Base-by-base conservation (phyloP, 1,284 basidiomycete species). In the Chiua sp. region DNA sequence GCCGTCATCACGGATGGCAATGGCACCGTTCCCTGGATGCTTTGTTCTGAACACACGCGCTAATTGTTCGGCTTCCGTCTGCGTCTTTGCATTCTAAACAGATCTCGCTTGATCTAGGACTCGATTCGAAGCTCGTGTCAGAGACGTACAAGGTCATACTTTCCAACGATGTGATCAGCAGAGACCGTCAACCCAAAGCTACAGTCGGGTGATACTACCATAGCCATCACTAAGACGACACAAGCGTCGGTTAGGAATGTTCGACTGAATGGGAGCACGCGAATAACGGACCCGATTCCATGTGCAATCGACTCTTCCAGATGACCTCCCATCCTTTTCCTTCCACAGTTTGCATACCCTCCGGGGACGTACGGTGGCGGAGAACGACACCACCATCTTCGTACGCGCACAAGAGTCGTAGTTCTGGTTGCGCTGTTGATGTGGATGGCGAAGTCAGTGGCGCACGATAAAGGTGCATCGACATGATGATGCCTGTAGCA, bases 331-430 rank as follows among this genome's bases (percentile, higher is more conserved):
- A 96, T 3, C 87, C 90, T 28, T 80, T 74, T 12, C 91, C 89
- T 70, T 91, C 86, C 3, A 93, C 77, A 0, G 90, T 90, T n/a
- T 56, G 76, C 74, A 20, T 76, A 72, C 4, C 70, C 63, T 47
- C 78, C 64, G 47, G 74, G 68, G 65, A 39, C 7, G 58, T 73
- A 13, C 86, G 87, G 44, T 78, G 79, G 65, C 88, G 87, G 37
- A 93, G 74, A 42, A 83, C 82, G 22, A 96, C 87, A 15, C 83
- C 80, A 2, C 95, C 95, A 63, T 90, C 90, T 77, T 98, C 95
- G 69, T 92, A 96, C 2, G 86, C 91, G 33, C 85, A 83, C 0
- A 94, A 72, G 0, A 95, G 72, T 8, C 82, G 80, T 13, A 93
- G 75, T 28, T 82, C 76, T 12, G 65, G 70, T 5, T 68, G 62